Conservation (phyloP, 768 basidiomycete species). For the Suillus clintonianus region DNA sequence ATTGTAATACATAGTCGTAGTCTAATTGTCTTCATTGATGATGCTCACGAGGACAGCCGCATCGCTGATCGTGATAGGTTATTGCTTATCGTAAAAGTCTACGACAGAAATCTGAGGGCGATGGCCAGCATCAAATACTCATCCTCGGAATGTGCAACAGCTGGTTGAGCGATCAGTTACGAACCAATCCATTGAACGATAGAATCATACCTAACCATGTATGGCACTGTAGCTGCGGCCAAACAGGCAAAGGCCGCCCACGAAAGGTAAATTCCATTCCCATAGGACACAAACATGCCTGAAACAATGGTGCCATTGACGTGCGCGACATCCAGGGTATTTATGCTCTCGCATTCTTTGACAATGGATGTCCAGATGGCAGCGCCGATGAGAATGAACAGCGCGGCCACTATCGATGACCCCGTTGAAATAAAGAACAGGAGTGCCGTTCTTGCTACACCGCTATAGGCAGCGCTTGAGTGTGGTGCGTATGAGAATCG, state of each 20-base stretch:
- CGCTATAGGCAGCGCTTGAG: slow-evolving; percentile 43
- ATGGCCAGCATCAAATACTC: slow-evolving; percentile 31
- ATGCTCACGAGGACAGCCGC: neutral
- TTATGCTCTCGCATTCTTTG: slow-evolving; percentile 61
- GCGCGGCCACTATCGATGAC: slow-evolving; percentile 58
- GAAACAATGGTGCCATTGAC: slow-evolving; percentile 38
- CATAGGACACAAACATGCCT: slow-evolving; percentile 65
- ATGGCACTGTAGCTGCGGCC: slow-evolving; percentile 66
- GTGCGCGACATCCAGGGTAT: slow-evolving; percentile 44
- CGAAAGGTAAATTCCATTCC: slow-evolving; percentile 61
- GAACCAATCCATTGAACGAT: neutral
- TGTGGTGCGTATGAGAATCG: slow-evolving; percentile 2
- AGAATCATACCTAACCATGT: slow-evolving; percentile 67
- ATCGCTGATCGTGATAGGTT: slow-evolving; percentile 3
- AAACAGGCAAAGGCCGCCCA: slow-evolving; percentile 79
- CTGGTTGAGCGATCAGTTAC: slow-evolving; percentile 38
- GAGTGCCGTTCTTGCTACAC: slow-evolving; percentile 61
- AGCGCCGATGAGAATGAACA: slow-evolving; percentile 68
- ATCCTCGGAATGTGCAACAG: slow-evolving; percentile 82
- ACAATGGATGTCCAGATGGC: slow-evolving; percentile 80
- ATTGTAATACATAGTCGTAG: neutral
- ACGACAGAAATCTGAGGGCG: neutral
- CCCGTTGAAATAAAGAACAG: slow-evolving; percentile 70
- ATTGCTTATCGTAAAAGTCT: neutral
- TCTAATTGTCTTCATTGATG: neutral